These are phyloP conservation scores for Plasmodium cynomolgi DNA, from an alignment of 169 alveolate genomes.

Conservation along the genomic window DNA sequence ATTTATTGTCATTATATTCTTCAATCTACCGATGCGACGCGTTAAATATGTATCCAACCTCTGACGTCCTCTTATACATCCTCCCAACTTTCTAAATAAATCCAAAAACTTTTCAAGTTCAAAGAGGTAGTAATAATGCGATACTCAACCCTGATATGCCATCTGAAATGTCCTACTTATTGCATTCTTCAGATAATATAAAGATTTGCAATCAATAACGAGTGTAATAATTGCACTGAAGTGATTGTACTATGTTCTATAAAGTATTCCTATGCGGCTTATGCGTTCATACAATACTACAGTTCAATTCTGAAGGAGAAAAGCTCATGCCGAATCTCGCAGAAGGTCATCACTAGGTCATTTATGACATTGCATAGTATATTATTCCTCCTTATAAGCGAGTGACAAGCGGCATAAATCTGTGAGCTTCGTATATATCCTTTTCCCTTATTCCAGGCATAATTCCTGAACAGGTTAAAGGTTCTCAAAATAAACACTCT, in stretches of 20 bases:
- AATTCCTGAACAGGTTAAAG: no score
- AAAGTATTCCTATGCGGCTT: background rate
- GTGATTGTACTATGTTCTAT: background rate
- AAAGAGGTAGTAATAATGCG: background rate
- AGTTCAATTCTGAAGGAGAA: conserved; percentile 3
- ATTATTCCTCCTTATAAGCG: background rate
- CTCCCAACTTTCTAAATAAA: conserved; percentile 13
- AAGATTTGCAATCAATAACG: conserved; percentile 16
- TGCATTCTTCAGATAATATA: conserved; percentile 3
- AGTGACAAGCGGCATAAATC: background rate
- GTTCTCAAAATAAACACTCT: no score
- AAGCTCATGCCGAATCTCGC: background rate
- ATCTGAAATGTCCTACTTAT: background rate
- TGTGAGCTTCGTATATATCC: no score
- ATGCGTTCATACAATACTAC: background rate
- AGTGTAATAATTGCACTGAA: background rate
- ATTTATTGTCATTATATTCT: background rate
- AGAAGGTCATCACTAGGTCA: background rate
- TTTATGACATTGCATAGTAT: conserved; percentile 7
- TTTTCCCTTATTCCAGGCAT: no score
- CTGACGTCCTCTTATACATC: conserved; percentile 2
- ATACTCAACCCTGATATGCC: background rate
- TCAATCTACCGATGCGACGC: background rate
- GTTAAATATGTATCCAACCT: background rate
- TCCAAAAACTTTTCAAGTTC: conserved; percentile 19